Conservation (phyloP, 768 basidiomycete genomes). For the Polyporus arcularius region DNA sequence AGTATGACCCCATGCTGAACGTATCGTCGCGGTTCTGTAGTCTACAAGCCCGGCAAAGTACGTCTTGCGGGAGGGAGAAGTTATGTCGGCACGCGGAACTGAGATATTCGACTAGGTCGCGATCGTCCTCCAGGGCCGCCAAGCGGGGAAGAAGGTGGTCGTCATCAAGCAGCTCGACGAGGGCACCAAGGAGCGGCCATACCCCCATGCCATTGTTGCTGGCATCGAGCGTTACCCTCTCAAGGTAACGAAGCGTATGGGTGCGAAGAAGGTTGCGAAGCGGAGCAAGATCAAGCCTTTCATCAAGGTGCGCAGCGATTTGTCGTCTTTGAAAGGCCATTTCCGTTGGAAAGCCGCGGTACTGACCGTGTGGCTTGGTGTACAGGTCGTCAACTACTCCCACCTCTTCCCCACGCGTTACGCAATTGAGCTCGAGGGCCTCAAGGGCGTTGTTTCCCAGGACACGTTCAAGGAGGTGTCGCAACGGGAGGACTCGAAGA, state of each 20-base stretch:
- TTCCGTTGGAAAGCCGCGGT: not conserved
- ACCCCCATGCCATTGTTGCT: conserved; percentile 97
- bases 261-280: conserved; percentile 88
- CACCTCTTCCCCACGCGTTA: conserved; percentile 99
- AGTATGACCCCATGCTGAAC: not conserved
- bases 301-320: conserved; percentile 77
- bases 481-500: conserved; percentile 93
- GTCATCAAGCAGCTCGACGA: conserved; percentile 98
- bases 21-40: conserved; percentile 37
- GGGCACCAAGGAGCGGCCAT: conserved; percentile 93
- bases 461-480: conserved; percentile 99
- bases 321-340: not conserved
- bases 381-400: conserved; percentile 92
- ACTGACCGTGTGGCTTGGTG: not conserved
- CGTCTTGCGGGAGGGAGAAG: conserved; percentile 5
- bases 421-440: conserved; percentile 90
- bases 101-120: conserved; percentile 60
- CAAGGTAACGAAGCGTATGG: conserved; percentile 98
- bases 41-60: conserved; percentile 96
- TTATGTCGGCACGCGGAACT: conserved; percentile 2
- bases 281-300: conserved; percentile 99
- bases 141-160: conserved; percentile 99
- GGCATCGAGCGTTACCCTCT: conserved; percentile 98
- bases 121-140: conserved; percentile 97
- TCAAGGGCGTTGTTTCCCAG: conserved; percentile 81